phyloP scores from a whole-genome alignment of 1,284 basidiomycete species.

The Coniferiporia sulphurascens region DNA sequence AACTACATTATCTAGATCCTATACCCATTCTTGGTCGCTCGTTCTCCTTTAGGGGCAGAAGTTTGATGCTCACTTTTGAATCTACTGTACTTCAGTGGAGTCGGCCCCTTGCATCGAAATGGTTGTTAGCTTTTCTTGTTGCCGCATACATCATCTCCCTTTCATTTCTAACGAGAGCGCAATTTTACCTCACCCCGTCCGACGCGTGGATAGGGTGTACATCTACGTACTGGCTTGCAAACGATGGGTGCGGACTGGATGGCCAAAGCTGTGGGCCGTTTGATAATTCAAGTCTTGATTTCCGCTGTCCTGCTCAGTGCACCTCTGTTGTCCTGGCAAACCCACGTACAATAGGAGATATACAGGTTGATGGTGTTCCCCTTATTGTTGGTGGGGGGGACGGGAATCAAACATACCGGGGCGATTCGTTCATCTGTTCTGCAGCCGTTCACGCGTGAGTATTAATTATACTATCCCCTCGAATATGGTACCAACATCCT shows the following conservation, averaged over 20 bases:
- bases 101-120: constrained; percentile 43
- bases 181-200: constrained; percentile 64
- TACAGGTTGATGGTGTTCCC: constrained; percentile 62
- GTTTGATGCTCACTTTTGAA: constrained; percentile 47
- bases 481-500: constrained; percentile 13
- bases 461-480: background rate
- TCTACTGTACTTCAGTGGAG: constrained; percentile 46
- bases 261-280: constrained; percentile 69
- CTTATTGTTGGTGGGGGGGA: constrained; percentile 84
- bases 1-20: constrained; percentile 37
- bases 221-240: constrained; percentile 62
- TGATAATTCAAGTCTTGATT: constrained; percentile 55
- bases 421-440: constrained; percentile 82
- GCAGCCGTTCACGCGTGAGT: constrained; percentile 80
- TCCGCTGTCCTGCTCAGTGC: constrained; percentile 81
- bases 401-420: constrained; percentile 64
- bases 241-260: constrained; percentile 75
- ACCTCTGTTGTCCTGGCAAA: constrained; percentile 66
- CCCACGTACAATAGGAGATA: constrained; percentile 68
- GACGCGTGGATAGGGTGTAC: constrained; percentile 65
- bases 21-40: constrained; percentile 50
- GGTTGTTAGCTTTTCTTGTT: constrained; percentile 51
- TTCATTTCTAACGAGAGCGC: constrained; percentile 66
- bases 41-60: constrained; percentile 28
- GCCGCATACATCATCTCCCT: constrained; percentile 67